phyloP scores from a whole-genome alignment of 73 alveolate genomes.

The Tetrahymena elliotti region DNA sequence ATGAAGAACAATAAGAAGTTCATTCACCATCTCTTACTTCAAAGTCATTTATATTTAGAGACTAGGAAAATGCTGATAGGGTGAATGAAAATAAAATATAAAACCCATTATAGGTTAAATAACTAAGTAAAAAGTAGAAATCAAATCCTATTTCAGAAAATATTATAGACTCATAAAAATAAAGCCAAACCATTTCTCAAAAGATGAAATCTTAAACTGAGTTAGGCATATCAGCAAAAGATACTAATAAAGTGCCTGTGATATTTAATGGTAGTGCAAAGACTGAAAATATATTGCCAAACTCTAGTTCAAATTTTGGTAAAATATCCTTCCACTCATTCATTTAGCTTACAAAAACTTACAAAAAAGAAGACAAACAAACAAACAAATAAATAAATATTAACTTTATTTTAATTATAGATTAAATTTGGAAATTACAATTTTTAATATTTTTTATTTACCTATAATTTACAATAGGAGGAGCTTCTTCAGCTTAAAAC shows the following conservation, averaged over 20 bases:
- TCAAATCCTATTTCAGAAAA: neutral
- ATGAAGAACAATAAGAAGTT: neutral
- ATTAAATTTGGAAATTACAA: no score
- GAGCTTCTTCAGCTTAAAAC: neutral
- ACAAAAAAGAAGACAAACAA: no score
- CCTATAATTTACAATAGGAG: neutral
- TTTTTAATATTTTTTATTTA: no score
- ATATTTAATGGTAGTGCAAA: neutral
- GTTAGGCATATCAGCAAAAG: neutral
- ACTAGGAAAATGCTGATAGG: neutral
- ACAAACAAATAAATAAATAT: neutral
- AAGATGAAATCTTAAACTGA: neutral
- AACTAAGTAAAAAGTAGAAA: neutral
- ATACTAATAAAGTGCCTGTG: neutral
- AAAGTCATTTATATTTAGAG: neutral
- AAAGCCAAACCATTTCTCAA: no score
- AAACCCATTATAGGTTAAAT: neutral
- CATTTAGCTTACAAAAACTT: no score
- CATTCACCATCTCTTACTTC: neutral
- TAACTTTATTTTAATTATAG: no score
- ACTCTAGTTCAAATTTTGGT: neutral
- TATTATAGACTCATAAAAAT: neutral
- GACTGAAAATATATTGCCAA: neutral
- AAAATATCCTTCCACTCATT: no score
- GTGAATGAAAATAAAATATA: neutral